Base-by-base conservation (phyloP, 2,329 filamentous ascomycete genomes). In the Coleophoma crateriformis region DNA sequence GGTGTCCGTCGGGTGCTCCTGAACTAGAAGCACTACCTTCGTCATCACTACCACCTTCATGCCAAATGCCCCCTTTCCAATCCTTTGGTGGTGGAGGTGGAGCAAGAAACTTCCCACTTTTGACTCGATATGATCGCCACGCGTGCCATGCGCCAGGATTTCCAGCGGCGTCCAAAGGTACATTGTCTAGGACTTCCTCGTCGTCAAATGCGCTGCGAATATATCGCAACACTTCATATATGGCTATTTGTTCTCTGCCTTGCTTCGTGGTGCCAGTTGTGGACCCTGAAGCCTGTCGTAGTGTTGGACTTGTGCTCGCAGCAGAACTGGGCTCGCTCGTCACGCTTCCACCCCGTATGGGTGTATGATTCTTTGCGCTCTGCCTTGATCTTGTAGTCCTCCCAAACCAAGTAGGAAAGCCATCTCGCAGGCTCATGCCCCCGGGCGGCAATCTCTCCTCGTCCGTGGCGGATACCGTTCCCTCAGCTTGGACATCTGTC, bases 101-200 rank as follows among this genome's bases (percentile, higher is more conserved):
- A n/a, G 50, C 27, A n/a, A 41, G 19, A 10, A 72, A 52, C 69
- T 79, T 64, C 63, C 71, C 71, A 52, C 68, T 60, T 68, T 78
- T 59, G 59, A 66, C 71, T 49, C 84, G 81, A 65, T 92, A 79
- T 7, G 87, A 81, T 59, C 83, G 79, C 92, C 92, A 97, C 4
- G 92, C 92, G 70, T 96, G 88, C 87, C 90, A 97, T 19, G 92
- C 94, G 7, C 90, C 89, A 3, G 88, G 84, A 60, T 97, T 96
- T 1, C 89, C 92, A 0, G 91, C 90, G 15, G 88, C 88, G 55
- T 90, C 82, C 1, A 95, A 71, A 2, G 90, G 85, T 17, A 97
- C 74, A 0, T 79, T 79, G 67, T 97, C 90, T 3, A 97, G 73
- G 7, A 95, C 79, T 1, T 73, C 70, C 53, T 86, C 87, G 51